Base-by-base conservation (phyloP, 768 basidiomycete genomes). In the Mycena metata region DNA sequence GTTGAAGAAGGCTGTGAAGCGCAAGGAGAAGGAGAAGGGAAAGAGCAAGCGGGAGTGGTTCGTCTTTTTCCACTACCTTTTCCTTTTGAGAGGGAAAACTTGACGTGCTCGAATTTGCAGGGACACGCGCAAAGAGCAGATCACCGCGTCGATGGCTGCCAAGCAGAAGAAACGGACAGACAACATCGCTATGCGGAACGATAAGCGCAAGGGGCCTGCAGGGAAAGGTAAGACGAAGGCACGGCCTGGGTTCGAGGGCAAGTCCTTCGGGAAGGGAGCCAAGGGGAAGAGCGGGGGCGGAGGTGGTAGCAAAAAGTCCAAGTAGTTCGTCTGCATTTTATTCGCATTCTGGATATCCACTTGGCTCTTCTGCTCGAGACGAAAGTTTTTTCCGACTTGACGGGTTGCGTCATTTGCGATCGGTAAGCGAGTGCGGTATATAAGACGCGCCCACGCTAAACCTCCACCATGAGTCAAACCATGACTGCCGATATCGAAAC, bases 1-100 rank as follows among this genome's bases (percentile, higher is more conserved):
- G 50, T 78, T 99, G 74, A 98, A 97, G 83, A 98, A 98, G 83
- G 96, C 96, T 46, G 90, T 88, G 10, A 99, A 98, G 84, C 84
- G 94, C 77, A 91, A 94, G 70, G 97, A 98, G 80, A 96, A 97
- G 79, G 90, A 90, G 73, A 98, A 98, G 77, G 74, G 67, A 24
- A 96, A 94, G 83, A 90, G 90, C 66, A 94, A 93, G 78, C 93
- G 92, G 75, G 85, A 87, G 49, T 99, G 97, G 96, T 96, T 69
- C 63, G 91, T 82, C 39, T 66, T 49, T 65, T 51, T 35, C 41
- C 24, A 17, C 21, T 47, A 56, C 35, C 23, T 19, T 49, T 64
- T 26, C 42, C 68, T 23, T 56, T 39, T 41, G 39, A 9, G 39
- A 15, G 39, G 11, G 39, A 39, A 12, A 41, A 35, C 10, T n/a